Conservation (phyloP, 495 filamentous ascomycete genomes). For the Neurospora sp. region DNA sequence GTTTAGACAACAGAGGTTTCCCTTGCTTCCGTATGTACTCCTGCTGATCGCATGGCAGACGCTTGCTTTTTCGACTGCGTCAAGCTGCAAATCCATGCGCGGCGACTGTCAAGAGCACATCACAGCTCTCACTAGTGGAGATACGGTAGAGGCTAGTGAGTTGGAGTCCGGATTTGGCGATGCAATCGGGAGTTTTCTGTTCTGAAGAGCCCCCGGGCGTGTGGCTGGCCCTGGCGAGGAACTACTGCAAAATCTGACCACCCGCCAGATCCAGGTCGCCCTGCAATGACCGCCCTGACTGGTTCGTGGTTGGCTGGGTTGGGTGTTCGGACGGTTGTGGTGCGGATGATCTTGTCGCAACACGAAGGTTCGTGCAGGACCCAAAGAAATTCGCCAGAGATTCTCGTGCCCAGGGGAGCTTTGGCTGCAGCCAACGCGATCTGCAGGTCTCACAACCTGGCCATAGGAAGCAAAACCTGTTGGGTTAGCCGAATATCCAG, state of each 20-base stretch:
- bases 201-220: not conserved
- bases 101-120: not conserved
- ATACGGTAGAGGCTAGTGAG: not conserved
- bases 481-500: not conserved
- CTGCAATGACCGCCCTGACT: not conserved
- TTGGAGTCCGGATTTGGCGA: not conserved
- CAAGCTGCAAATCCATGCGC: not conserved
- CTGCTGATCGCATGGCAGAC: not conserved
- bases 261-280: not conserved
- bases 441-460: slow-evolving; percentile 7
- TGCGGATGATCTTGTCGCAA: slow-evolving; percentile 5
- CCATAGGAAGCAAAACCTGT: not conserved
- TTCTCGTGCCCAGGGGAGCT: slow-evolving; percentile 9
- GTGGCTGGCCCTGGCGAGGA: not conserved
- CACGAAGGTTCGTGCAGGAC: slow-evolving; percentile 7
- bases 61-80: not conserved
- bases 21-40: not conserved
- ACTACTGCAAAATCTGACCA: not conserved
- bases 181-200: not conserved
- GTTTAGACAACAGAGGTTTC: not conserved
- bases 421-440: slow-evolving; percentile 2
- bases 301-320: not conserved
- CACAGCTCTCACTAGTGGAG: not conserved
- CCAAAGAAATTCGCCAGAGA: slow-evolving; percentile 1
- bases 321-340: not conserved